Evolutionary conservation across 495 filamentous ascomycete species (phyloP).

Genomic region (Penicillium steckii): DNA sequence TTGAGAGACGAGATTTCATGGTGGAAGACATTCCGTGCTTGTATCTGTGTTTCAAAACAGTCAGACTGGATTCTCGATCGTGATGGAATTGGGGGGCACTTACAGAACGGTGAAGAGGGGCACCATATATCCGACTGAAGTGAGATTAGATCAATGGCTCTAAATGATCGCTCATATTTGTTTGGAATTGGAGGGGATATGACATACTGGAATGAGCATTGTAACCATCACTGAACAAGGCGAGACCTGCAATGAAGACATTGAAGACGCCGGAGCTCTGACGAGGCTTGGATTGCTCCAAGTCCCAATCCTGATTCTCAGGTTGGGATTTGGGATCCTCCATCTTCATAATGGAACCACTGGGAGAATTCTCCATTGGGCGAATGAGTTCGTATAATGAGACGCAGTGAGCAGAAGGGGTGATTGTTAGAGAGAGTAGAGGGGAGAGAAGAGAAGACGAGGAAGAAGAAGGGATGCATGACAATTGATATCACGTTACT

Average conservation of each 20-base stretch:
- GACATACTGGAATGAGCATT: conserved; percentile 38
- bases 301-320: conserved; percentile 5
- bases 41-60: conserved; percentile 24
- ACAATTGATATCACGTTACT: background rate
- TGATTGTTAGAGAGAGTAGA: background rate
- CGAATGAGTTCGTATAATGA: background rate
- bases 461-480: background rate
- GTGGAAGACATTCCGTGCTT: conserved; percentile 29
- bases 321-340: conserved; percentile 7
- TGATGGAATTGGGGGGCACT: conserved; percentile 5
- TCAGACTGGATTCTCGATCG: background rate
- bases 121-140: conserved; percentile 40
- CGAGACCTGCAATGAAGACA: conserved; percentile 35
- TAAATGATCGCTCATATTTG: too few relatives aligned
- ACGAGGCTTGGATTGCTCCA: conserved; percentile 7
- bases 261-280: conserved; percentile 26
- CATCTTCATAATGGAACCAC: conserved; percentile 14
- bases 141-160: background rate
- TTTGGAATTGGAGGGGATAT: too few relatives aligned
- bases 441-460: background rate
- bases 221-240: conserved; percentile 45
- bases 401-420: background rate
- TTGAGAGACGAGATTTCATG: conserved; percentile 34
- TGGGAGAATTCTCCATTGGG: conserved; percentile 14
- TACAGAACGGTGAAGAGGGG: conserved; percentile 37